These are phyloP conservation scores for Macadamia tetraphylla DNA, from an alignment of 164 flowering plant species.

Conservation along the genomic window DNA sequence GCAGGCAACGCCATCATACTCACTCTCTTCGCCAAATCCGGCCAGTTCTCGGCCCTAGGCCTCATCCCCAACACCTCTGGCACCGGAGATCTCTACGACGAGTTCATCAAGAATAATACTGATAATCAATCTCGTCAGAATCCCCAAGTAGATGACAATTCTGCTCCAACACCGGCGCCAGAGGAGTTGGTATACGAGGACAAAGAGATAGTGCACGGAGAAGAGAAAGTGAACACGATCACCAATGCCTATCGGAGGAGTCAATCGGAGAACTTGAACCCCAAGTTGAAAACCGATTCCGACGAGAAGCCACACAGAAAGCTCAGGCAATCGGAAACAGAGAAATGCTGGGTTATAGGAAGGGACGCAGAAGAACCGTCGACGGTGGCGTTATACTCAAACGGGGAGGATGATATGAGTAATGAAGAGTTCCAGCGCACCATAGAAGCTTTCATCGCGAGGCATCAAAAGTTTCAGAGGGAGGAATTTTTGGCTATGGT, in stretches of 20 bases:
- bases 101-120: not conserved
- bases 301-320: not conserved
- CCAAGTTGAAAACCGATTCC: not conserved
- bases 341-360: slow-evolving; percentile 6
- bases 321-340: slow-evolving; percentile 27
- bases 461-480: slow-evolving; percentile 29
- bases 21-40: slow-evolving; percentile 23
- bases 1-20: slow-evolving; percentile 36
- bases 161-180: not conserved
- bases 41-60: slow-evolving; percentile 8
- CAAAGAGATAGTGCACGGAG: not conserved
- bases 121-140: not conserved
- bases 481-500: slow-evolving; percentile 19
- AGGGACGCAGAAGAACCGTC: not conserved
- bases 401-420: slow-evolving; percentile 31
- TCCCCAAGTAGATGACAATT: not conserved
- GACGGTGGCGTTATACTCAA: not conserved
- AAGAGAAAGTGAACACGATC: not conserved
- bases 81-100: not conserved
- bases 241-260: slow-evolving; percentile 16
- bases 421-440: slow-evolving; percentile 39
- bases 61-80: not conserved
- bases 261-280: slow-evolving; percentile 21
- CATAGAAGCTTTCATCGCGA: slow-evolving; percentile 40
- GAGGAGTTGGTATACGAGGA: not conserved